Evolutionary conservation across 1,284 basidiomycete genomes (phyloP).

Genomic region (Quambalaria eucalypti): DNA sequence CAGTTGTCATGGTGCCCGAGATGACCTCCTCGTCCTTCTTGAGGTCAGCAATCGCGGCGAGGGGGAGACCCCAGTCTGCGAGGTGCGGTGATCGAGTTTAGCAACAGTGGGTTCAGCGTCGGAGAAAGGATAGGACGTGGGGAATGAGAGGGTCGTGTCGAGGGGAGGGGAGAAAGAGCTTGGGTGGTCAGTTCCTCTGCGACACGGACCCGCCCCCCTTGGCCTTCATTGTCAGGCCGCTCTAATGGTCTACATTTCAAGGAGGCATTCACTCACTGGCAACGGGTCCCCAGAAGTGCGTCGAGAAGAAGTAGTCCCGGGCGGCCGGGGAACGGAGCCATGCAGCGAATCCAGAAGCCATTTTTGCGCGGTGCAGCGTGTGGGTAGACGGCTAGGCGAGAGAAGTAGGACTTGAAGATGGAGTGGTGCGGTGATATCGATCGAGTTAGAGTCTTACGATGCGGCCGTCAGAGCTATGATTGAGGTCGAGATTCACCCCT

Average conservation of each 20-base stretch:
- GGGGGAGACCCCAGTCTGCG: conserved; percentile 45
- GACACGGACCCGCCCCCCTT: too few relatives aligned
- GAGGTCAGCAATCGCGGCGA: conserved; percentile 42
- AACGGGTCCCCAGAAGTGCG: conserved; percentile 46
- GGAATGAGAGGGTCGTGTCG: background rate
- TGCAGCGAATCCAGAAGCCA: conserved; percentile 35
- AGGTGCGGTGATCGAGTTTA: background rate
- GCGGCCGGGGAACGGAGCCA: conserved; percentile 44
- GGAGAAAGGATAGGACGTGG: background rate
- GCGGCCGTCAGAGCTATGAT: too few relatives aligned
- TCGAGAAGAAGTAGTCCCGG: conserved; percentile 44
- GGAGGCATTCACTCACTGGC: background rate
- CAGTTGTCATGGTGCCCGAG: conserved; percentile 40
- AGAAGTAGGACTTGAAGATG: too few relatives aligned
- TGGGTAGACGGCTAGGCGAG: too few relatives aligned
- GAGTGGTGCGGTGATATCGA: too few relatives aligned
- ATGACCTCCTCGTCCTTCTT: conserved; percentile 44
- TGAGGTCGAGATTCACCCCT: too few relatives aligned
- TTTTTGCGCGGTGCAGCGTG: too few relatives aligned
- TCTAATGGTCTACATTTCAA: too few relatives aligned
- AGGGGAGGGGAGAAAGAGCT: too few relatives aligned
- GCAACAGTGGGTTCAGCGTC: background rate
- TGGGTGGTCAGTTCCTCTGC: too few relatives aligned
- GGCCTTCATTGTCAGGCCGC: too few relatives aligned
- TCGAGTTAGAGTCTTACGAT: too few relatives aligned